These are phyloP conservation scores for Talaromyces liani DNA, from an alignment of 495 filamentous ascomycete species.

Conservation along the genomic window DNA sequence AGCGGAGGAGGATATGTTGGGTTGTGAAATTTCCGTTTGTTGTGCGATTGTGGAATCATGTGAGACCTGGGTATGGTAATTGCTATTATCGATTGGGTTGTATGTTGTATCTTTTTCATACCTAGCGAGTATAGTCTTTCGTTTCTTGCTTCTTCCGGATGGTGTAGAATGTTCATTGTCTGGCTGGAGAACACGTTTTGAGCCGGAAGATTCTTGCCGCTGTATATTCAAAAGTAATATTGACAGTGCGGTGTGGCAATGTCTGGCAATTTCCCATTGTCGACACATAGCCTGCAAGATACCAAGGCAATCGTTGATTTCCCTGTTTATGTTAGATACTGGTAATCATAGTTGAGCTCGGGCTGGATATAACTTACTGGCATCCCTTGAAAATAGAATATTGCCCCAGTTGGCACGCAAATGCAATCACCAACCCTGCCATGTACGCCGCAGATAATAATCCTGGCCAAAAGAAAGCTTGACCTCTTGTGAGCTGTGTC, in stretches of 20 bases:
- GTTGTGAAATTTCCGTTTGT: too few relatives aligned
- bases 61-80: neutral
- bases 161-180: neutral
- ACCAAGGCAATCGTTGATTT: constrained; percentile 25
- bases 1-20: too few relatives aligned
- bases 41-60: neutral
- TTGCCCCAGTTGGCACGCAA: constrained; percentile 33
- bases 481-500: constrained; percentile 19
- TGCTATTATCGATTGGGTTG: neutral
- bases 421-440: constrained; percentile 32
- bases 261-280: constrained; percentile 35
- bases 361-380: constrained; percentile 18
- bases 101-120: neutral
- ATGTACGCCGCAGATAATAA: constrained; percentile 36
- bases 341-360: too few relatives aligned
- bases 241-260: constrained; percentile 27
- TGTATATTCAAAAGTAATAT: constrained; percentile 14
- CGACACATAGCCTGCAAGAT: constrained; percentile 27
- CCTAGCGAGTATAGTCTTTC: neutral
- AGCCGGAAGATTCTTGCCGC: neutral
- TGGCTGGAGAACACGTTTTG: neutral
- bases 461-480: constrained; percentile 35
- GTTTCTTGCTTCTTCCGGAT: neutral
- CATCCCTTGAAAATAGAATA: constrained; percentile 28
- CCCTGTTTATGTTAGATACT: constrained; percentile 13